Evolutionary conservation across 2,329 filamentous ascomycete species (phyloP), one percentile per base, ranked within the genome.

Genomic region (Simplicillium sp.): DNA sequence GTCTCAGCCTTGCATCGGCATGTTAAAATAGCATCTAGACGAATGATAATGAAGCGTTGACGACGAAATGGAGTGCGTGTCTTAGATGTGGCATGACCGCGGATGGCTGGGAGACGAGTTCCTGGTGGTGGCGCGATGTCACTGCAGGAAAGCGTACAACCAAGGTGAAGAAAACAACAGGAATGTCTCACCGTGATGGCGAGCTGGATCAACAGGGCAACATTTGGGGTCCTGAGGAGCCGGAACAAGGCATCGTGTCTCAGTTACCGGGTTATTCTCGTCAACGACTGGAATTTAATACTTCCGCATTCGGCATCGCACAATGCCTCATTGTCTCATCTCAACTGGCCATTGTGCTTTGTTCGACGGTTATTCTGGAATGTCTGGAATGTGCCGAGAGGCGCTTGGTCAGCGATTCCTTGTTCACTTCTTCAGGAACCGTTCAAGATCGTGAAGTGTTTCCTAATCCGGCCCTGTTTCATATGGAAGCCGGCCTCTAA

Each of bases 61-160:
- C 31, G 37, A 40, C 41, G 42, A 39, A 44, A 44, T 44, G 42
- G 20, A 25, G 20, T 25, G 5, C 9, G 20, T 25, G 20, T 25
- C 20, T 25, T 9, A 25, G 20, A 25, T 25, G 9, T 25, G 20
- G 20, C 20, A 25, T 25, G 20, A 6, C 20, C 34, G 14, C 34
- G 15, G 34, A 34, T 34, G 32, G 15, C 32, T 34, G 32, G 32
- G 32, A 34, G 32, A 34, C 32, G 29, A 32, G n/a, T 34, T 5
- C 13, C 32, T 34, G 32, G 15, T 14, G 32, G 13, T 34, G 32
- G 32, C 32, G 32, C 12, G 34, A 36, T 18, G 15, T 11, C 9
- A 36, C 6, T 12, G 15, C 13, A 12, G 3, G 5, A 6, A 12
- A 12, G 9, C 34, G 15, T 15, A 17, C 34, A 36, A 25, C 20